A percentile compares a stretch with the other conserved stretches of the same genome.
phyloP scores from a whole-genome alignment of 371 early-diverging fungal genomes.

The Mortierella sp. region DNA sequence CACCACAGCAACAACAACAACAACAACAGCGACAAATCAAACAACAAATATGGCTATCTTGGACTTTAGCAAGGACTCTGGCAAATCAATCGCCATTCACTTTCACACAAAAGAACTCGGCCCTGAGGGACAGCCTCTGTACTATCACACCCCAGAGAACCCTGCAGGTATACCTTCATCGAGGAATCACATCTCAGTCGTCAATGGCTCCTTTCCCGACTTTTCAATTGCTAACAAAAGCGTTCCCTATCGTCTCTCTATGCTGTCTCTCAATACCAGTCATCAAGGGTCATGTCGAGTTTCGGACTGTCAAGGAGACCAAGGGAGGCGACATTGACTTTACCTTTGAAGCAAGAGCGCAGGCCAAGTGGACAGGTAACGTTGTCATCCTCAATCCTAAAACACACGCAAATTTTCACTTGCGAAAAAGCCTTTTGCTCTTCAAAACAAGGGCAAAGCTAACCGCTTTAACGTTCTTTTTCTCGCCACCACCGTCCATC shows the following conservation, averaged over 20 bases:
- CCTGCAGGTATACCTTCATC: constrained; percentile 33
- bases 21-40: not conserved
- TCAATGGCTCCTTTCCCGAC: not conserved
- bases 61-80: constrained; percentile 38
- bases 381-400: no score
- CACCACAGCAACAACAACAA: not conserved
- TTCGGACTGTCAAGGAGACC: constrained; percentile 37
- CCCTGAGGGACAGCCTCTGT: constrained; percentile 42
- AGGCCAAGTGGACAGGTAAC: constrained; percentile 45
- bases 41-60: constrained; percentile 37
- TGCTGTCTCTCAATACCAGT: constrained; percentile 5
- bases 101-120: constrained; percentile 41
- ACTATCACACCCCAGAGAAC: constrained; percentile 38
- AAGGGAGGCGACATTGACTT: constrained; percentile 36
- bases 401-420: no score
- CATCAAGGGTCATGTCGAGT: constrained; percentile 41
- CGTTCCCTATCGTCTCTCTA: not conserved
- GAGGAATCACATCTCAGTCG: not conserved
- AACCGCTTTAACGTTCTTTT: not conserved
- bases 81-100: constrained; percentile 40
- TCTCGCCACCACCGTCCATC: not conserved
- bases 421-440: no score
- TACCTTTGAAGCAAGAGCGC: constrained; percentile 34
- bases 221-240: not conserved
- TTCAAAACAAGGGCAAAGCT: no score